Evolutionary conservation across 2,329 filamentous ascomycete genomes (phyloP).

Genomic region (Rosellinia necatrix): DNA sequence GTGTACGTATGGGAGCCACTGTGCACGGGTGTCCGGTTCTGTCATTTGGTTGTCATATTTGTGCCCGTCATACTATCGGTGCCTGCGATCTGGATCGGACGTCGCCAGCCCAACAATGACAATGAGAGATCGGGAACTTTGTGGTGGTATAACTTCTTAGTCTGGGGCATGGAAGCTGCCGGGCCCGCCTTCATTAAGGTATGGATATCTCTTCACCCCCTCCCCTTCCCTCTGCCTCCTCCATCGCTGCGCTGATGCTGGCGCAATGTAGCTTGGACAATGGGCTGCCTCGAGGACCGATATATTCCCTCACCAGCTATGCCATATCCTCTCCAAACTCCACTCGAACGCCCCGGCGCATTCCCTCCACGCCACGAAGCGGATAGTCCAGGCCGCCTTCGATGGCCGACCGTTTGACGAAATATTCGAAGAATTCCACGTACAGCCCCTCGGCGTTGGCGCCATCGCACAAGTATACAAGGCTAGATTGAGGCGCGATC

Average conservation of each 20-base stretch:
- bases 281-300: slow-evolving; percentile 97
- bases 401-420: slow-evolving; percentile 79
- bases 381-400: slow-evolving; percentile 81
- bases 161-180: slow-evolving; percentile 86
- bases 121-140: slow-evolving; percentile 81
- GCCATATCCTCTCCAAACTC: slow-evolving; percentile 88
- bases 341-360: slow-evolving; percentile 96
- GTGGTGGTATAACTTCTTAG: slow-evolving; percentile 93
- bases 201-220: slow-evolving; percentile 23
- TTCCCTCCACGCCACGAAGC: slow-evolving; percentile 77
- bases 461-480: slow-evolving; percentile 98
- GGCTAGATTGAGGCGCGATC: slow-evolving; percentile 81
- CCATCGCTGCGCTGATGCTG: slow-evolving; percentile 25
- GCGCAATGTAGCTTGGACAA: slow-evolving; percentile 75
- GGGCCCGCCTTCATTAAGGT: slow-evolving; percentile 98
- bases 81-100: slow-evolving; percentile 80
- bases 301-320: slow-evolving; percentile 94
- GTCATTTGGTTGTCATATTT: slow-evolving; percentile 87
- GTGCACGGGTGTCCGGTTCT: slow-evolving; percentile 83
- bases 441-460: slow-evolving; percentile 86
- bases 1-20: slow-evolving; percentile 80
- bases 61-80: slow-evolving; percentile 83
- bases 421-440: slow-evolving; percentile 95
- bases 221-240: neutral
- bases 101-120: slow-evolving; percentile 63